phyloP scores from a whole-genome alignment of 2,329 filamentous ascomycete species.

The Penicillium sp. region DNA sequence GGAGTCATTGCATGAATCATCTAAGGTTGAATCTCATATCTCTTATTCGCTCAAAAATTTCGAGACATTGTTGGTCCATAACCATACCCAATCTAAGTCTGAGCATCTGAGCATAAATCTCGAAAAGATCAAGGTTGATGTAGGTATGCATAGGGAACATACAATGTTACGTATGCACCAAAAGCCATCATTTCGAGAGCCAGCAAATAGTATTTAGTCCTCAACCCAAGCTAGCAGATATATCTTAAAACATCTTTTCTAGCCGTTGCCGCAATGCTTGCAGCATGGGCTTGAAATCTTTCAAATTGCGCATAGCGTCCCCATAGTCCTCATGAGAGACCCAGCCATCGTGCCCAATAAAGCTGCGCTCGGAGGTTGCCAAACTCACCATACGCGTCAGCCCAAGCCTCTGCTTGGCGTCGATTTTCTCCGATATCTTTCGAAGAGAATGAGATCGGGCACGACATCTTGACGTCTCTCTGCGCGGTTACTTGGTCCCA shows the following conservation, averaged over 20 bases:
- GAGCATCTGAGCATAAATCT: too few species aligned
- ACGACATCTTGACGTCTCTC: slow-evolving; percentile 10
- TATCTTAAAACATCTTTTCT: not conserved
- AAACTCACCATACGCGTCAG: slow-evolving; percentile 22
- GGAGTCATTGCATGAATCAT: not conserved
- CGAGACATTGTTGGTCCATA: not conserved
- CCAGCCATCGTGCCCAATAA: slow-evolving; percentile 28
- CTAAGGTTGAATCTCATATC: not conserved
- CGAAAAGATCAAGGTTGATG: too few species aligned
- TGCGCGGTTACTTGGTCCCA: slow-evolving; percentile 20
- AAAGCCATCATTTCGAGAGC: not conserved
- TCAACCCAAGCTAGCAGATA: not conserved
- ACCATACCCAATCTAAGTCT: not conserved
- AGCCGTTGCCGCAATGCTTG: not conserved
- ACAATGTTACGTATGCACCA: not conserved
- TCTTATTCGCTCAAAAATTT: not conserved
- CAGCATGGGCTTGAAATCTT: not conserved
- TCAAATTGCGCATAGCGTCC: slow-evolving; percentile 10
- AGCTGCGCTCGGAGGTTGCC: slow-evolving; percentile 14
- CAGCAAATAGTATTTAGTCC: not conserved
- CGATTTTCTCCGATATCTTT: slow-evolving; percentile 20
- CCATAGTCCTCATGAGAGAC: slow-evolving; percentile 27
- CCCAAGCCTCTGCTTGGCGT: slow-evolving; percentile 20
- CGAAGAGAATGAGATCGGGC: slow-evolving; percentile 22
- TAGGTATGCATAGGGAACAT: not conserved